Percentiles rank a stretch among this genome's conserved stretches.
These are phyloP conservation scores for Aureobasidium melanogenum DNA, from an alignment of 2,329 filamentous ascomycete genomes.

Conservation along the genomic window DNA sequence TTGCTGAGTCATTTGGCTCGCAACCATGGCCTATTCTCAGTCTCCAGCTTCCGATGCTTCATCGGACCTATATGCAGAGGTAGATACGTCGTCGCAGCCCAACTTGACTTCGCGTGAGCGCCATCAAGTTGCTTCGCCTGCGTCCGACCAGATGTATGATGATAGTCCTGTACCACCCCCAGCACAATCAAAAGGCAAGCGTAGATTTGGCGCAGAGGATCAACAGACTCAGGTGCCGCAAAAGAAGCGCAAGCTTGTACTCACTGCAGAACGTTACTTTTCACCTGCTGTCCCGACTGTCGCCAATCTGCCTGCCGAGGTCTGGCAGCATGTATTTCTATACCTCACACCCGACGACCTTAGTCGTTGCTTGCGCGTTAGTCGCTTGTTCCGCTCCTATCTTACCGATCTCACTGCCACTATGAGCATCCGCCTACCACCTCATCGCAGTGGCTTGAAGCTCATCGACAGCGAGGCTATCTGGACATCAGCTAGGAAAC, in stretches of 20 bases:
- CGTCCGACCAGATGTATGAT: not conserved
- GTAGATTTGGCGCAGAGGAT: constrained; percentile 1
- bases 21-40: not conserved
- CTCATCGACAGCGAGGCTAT: constrained; percentile 54
- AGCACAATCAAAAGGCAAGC: constrained; percentile 10
- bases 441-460: constrained; percentile 9
- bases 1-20: not conserved
- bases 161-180: not conserved
- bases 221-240: not conserved
- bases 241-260: constrained; percentile 3
- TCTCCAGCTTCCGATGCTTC: constrained; percentile 10
- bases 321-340: constrained; percentile 25
- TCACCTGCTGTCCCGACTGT: not conserved
- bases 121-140: not conserved
- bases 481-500: constrained; percentile 61
- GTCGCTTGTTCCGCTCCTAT: constrained; percentile 21
- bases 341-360: constrained; percentile 25
- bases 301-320: constrained; percentile 9
- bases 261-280: constrained; percentile 7
- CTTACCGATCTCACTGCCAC: constrained; percentile 19
- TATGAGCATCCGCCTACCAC: constrained; percentile 2
- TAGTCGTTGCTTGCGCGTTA: constrained; percentile 24
- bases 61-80: constrained; percentile 11
- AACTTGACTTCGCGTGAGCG: not conserved
- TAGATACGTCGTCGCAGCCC: not conserved